phyloP scores from a whole-genome alignment of 352 stramenopile species.

The Pythium periplocum region DNA sequence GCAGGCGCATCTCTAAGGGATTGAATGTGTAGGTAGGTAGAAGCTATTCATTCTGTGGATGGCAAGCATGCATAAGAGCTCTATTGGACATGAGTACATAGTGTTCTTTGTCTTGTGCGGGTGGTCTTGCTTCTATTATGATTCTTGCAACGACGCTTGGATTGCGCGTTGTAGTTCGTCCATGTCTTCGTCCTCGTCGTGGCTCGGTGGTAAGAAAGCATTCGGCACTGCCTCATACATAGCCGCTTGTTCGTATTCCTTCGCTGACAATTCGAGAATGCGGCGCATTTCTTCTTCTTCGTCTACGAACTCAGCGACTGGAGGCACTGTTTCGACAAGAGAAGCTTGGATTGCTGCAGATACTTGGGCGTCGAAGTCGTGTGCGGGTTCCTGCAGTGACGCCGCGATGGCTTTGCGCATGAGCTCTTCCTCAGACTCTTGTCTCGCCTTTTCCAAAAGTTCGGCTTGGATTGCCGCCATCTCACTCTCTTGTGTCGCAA shows the following conservation, averaged over 20 bases:
- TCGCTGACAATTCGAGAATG: constrained; percentile 52
- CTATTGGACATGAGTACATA: no score
- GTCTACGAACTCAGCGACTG: constrained; percentile 17
- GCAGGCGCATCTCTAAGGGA: constrained; percentile 55
- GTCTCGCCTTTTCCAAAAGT: constrained; percentile 57
- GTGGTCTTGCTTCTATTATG: constrained; percentile 11
- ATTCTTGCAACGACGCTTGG: constrained; percentile 61
- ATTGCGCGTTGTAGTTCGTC: constrained; percentile 80
- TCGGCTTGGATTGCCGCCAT: constrained; percentile 71
- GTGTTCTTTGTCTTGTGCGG: no score
- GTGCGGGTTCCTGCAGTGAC: constrained; percentile 33
- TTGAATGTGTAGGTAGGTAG: no score
- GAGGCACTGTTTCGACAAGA: constrained; percentile 8
- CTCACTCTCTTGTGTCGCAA: constrained; percentile 64
- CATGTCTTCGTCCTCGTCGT: constrained; percentile 49
- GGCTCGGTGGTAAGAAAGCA: constrained; percentile 5
- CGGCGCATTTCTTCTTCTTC: constrained; percentile 57
- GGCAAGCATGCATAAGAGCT: no score
- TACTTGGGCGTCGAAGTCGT: constrained; percentile 49
- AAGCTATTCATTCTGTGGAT: no score
- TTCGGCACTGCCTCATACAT: constrained; percentile 1
- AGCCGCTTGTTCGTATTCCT: constrained; percentile 31
- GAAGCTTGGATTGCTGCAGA: constrained; percentile 68
- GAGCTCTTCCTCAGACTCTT: constrained; percentile 69
- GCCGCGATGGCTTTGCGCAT: constrained; percentile 61